Conservation (phyloP, 805 yeast species). For the Teunomyces tritomae region DNA sequence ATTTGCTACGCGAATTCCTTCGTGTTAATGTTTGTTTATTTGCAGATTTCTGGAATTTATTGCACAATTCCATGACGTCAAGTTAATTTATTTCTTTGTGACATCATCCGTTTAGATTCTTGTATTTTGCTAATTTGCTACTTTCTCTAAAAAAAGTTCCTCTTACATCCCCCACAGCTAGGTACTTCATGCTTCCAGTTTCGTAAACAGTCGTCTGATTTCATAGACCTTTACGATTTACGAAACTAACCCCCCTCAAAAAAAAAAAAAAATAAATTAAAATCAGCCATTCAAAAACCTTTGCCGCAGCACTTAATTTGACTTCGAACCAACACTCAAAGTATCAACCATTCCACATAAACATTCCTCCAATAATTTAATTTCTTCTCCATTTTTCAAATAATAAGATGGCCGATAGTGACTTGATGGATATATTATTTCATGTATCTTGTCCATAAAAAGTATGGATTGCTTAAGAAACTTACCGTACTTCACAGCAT, state of each 20-base stretch:
- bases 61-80: neutral
- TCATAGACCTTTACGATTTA: no score
- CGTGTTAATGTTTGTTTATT: neutral
- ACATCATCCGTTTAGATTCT: neutral
- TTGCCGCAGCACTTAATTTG: constrained; percentile 2
- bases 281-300: neutral
- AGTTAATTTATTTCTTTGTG: neutral
- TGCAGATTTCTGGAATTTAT: neutral
- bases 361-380: constrained; percentile 20
- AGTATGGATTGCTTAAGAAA: constrained; percentile 21
- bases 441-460: constrained; percentile 35
- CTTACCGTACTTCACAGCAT: constrained; percentile 25
- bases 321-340: neutral
- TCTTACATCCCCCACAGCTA: no score
- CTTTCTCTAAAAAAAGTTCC: no score
- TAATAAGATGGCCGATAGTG: constrained; percentile 27
- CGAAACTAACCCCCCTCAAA: no score
- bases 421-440: constrained; percentile 19
- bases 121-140: neutral
- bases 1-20: no score
- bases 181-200: no score
- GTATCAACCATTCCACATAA: constrained; percentile 23
- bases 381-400: constrained; percentile 15
- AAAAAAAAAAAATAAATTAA: no score
- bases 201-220: no score